Conservation (phyloP, 2,329 filamentous ascomycete species). For the Simplicillium sp. region DNA sequence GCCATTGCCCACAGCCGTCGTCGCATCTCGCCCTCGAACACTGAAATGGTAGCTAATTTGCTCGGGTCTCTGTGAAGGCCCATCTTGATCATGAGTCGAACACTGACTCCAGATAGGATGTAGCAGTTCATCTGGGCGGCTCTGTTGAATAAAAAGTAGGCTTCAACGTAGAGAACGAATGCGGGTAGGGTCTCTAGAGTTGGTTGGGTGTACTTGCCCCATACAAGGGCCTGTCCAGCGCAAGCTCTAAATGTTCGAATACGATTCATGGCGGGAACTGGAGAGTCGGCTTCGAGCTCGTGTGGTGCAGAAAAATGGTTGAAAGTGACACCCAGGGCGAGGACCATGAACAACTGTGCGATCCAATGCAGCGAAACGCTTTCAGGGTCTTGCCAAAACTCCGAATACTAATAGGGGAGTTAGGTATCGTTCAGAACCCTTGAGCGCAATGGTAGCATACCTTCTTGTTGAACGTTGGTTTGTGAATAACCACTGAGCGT, state of each 20-base stretch:
- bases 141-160: constrained; percentile 41
- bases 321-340: constrained; percentile 32
- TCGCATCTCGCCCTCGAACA: constrained; percentile 45
- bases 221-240: constrained; percentile 40
- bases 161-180: constrained; percentile 42
- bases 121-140: constrained; percentile 45
- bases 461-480: constrained; percentile 38
- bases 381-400: constrained; percentile 36
- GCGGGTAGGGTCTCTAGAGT: constrained; percentile 37
- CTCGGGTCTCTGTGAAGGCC: constrained; percentile 47
- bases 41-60: constrained; percentile 37
- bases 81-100: constrained; percentile 49
- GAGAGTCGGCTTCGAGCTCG: constrained; percentile 31
- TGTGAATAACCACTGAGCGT: constrained; percentile 38
- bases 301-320: constrained; percentile 32
- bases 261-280: constrained; percentile 29
- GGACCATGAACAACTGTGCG: constrained; percentile 39
- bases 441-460: constrained; percentile 17
- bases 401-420: constrained; percentile 29
- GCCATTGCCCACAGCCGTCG: constrained; percentile 43
- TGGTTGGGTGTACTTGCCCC: constrained; percentile 40
- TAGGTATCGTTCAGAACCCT: not conserved
- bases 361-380: constrained; percentile 34
- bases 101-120: constrained; percentile 36
- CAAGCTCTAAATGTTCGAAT: constrained; percentile 38